These are phyloP conservation scores for Sporisorium iseilematis-ciliati DNA, from an alignment of 1,284 basidiomycete genomes.

Conservation along the genomic window DNA sequence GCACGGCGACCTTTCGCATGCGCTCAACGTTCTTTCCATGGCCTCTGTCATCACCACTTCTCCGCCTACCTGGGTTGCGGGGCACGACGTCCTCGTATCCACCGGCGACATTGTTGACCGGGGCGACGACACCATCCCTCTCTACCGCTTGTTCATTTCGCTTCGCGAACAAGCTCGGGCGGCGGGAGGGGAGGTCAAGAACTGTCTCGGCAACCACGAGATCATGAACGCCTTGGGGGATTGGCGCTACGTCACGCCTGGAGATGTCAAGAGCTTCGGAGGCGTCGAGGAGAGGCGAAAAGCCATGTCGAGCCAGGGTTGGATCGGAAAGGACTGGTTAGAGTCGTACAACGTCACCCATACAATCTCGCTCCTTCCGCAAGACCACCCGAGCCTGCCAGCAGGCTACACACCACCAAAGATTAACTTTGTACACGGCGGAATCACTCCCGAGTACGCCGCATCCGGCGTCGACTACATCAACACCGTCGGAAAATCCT, in stretches of 20 bases:
- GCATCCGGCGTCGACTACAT: slow-evolving; percentile 40
- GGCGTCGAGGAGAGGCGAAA: slow-evolving; percentile 41
- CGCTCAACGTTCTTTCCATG: slow-evolving; percentile 62
- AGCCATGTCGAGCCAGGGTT: slow-evolving; percentile 70
- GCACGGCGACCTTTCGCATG: slow-evolving; percentile 65
- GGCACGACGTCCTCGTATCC: slow-evolving; percentile 60
- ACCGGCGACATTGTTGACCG: slow-evolving; percentile 69
- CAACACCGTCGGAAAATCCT: slow-evolving; percentile 50
- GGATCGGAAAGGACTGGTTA: slow-evolving; percentile 66
- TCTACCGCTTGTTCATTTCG: slow-evolving; percentile 61
- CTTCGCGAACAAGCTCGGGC: slow-evolving; percentile 49
- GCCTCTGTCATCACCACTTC: slow-evolving; percentile 42
- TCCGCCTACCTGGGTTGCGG: slow-evolving; percentile 50
- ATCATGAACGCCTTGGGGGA: slow-evolving; percentile 70
- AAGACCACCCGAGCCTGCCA: slow-evolving; percentile 16
- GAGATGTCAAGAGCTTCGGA: slow-evolving; percentile 70
- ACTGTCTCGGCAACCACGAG: slow-evolving; percentile 62
- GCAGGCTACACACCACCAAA: slow-evolving; percentile 21
- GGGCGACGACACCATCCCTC: slow-evolving; percentile 65
- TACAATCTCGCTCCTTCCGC: slow-evolving; percentile 44
- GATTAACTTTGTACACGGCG: slow-evolving; percentile 66
- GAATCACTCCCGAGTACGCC: slow-evolving; percentile 62
- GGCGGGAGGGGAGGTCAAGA: slow-evolving; percentile 56
- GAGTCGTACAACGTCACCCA: slow-evolving; percentile 57
- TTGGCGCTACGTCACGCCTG: slow-evolving; percentile 71